Evolutionary conservation across 2,329 filamentous ascomycete species (phyloP).

Genomic region (Paramyrothecium roridum): DNA sequence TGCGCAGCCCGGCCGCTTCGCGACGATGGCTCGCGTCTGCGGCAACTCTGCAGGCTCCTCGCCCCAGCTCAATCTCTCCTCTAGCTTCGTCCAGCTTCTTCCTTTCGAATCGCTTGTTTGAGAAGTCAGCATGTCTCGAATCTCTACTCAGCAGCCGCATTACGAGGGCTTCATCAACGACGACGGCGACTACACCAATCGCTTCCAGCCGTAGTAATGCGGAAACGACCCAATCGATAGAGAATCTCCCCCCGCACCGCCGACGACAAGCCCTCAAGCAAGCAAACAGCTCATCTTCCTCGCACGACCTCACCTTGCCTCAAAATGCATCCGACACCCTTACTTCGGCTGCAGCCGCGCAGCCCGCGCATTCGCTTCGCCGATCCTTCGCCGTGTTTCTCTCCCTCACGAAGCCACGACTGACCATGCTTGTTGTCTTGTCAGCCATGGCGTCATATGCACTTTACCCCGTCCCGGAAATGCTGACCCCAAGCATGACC

Average conservation of each 20-base stretch:
- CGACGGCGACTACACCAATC: constrained; percentile 15
- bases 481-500: constrained; percentile 66
- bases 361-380: constrained; percentile 48
- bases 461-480: constrained; percentile 85
- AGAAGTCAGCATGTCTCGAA: constrained; percentile 33
- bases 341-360: constrained; percentile 46
- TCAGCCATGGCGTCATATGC: constrained; percentile 89
- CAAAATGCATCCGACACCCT: constrained; percentile 54
- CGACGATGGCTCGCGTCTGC: constrained; percentile 27
- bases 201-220: constrained; percentile 10
- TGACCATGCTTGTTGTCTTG: constrained; percentile 87
- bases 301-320: constrained; percentile 31
- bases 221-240: constrained; percentile 13
- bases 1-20: not conserved
- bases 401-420: constrained; percentile 90
- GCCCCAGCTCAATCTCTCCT: constrained; percentile 13
- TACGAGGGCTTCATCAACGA: constrained; percentile 22
- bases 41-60: constrained; percentile 17
- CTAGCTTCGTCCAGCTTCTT: constrained; percentile 24
- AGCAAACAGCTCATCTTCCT: constrained; percentile 5
- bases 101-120: constrained; percentile 30
- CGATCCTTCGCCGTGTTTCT: constrained; percentile 78
- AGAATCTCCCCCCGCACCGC: constrained; percentile 29
- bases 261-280: constrained; percentile 26
- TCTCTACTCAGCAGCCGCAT: constrained; percentile 22